Conservation (phyloP, 345 rosid species). For the Citropsis articulata region DNA sequence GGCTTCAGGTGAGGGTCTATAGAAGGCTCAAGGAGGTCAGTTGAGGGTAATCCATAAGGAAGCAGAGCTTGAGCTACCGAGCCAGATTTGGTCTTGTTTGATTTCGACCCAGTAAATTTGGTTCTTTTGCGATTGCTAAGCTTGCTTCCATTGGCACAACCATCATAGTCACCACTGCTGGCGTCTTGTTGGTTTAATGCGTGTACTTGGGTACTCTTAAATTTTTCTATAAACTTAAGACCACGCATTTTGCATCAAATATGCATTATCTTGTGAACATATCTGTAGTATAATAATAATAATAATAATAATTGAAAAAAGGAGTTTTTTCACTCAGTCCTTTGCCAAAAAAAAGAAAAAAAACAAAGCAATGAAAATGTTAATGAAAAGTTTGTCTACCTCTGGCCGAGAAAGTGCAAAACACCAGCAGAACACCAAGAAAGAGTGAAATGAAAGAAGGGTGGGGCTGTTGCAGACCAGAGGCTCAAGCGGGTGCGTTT, state of each 20-base stretch:
- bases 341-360: not conserved
- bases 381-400: slow-evolving; percentile 10
- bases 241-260: slow-evolving; percentile 42
- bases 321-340: no score
- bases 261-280: not conserved
- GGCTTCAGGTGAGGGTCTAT: slow-evolving; percentile 72
- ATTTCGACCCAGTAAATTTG: slow-evolving; percentile 45
- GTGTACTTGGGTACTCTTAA: slow-evolving; percentile 69
- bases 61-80: slow-evolving; percentile 48
- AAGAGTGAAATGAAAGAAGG: not conserved
- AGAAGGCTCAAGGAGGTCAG: slow-evolving; percentile 67
- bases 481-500: slow-evolving; percentile 17
- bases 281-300: not conserved
- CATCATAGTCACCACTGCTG: slow-evolving; percentile 22
- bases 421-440: not conserved
- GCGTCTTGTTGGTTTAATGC: slow-evolving; percentile 50
- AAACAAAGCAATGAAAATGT: not conserved
- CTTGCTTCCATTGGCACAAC: slow-evolving; percentile 14
- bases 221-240: slow-evolving; percentile 50
- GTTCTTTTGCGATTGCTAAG: slow-evolving; percentile 27
- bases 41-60: slow-evolving; percentile 64
- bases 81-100: slow-evolving; percentile 34
- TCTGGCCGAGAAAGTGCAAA: slow-evolving; percentile 12
- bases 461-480: slow-evolving; percentile 4
- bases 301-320: no score